phyloP scores from a whole-genome alignment of 169 alveolate species.

The Toxoplasma gondii region DNA sequence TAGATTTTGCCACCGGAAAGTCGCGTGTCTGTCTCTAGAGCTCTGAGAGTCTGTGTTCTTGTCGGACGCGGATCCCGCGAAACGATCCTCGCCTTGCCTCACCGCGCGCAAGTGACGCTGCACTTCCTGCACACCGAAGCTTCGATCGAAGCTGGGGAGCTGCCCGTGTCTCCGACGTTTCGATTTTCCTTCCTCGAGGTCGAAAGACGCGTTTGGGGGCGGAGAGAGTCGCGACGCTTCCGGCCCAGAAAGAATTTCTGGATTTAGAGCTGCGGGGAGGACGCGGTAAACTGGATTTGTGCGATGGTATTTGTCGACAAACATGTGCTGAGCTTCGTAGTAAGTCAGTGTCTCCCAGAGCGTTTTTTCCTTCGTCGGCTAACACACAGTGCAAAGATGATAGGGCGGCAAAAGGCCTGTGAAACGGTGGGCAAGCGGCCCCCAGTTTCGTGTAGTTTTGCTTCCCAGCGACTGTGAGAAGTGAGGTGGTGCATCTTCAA shows the following conservation, averaged over 20 bases:
- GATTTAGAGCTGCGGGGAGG: conserved; percentile 46
- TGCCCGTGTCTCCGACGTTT: background rate
- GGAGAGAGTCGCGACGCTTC: background rate
- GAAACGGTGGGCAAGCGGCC: background rate
- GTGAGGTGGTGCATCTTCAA: too few species aligned
- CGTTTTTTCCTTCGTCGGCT: conserved; percentile 29
- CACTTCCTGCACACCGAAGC: background rate
- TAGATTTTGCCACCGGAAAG: too few species aligned
- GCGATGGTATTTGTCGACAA: conserved; percentile 60
- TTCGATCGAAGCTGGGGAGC: background rate
- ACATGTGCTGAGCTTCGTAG: conserved; percentile 65
- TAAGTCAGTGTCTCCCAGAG: conserved; percentile 62
- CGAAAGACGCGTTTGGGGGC: background rate
- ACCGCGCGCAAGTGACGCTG: background rate
- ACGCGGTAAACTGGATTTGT: conserved; percentile 64
- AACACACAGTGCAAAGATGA: background rate
- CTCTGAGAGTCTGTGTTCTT: too few species aligned
- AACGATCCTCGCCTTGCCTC: background rate
- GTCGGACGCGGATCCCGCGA: too few species aligned
- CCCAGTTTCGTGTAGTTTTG: too few species aligned
- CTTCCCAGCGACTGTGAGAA: too few species aligned
- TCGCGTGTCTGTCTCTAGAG: too few species aligned
- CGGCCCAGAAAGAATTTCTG: conserved; percentile 50
- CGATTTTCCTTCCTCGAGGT: background rate
- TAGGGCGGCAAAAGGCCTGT: too few species aligned